phyloP scores from a whole-genome alignment of 2,329 filamentous ascomycete species.

The Waltergamsia citrina region DNA sequence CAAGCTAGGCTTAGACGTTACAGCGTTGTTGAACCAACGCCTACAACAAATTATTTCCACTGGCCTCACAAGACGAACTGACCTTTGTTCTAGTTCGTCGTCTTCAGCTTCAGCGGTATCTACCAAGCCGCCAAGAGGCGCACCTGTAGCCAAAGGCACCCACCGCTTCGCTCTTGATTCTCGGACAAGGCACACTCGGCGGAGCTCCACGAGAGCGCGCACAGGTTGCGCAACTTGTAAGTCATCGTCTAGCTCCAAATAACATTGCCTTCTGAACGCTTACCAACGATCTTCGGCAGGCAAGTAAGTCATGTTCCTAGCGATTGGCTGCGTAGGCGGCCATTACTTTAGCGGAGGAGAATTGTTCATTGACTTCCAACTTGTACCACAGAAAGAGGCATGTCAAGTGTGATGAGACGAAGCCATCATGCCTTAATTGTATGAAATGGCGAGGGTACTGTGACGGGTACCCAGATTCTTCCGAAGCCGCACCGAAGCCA shows the following conservation, averaged over 20 bases:
- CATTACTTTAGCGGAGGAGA: background rate
- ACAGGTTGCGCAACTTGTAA: slow-evolving; percentile 27
- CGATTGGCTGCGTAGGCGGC: background rate
- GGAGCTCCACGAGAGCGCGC: slow-evolving; percentile 25
- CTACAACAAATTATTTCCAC: too few species aligned
- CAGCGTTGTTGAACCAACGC: background rate
- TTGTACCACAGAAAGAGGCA: slow-evolving; percentile 24
- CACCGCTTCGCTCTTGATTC: slow-evolving; percentile 28
- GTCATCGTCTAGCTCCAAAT: slow-evolving; percentile 6
- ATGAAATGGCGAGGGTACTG: slow-evolving; percentile 30
- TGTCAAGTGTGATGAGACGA: slow-evolving; percentile 31
- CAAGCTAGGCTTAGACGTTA: too few species aligned
- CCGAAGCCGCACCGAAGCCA: slow-evolving; percentile 5
- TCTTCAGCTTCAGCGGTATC: slow-evolving; percentile 7
- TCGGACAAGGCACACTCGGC: slow-evolving; percentile 24
- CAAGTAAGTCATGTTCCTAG: slow-evolving; percentile 8
- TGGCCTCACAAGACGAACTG: background rate
- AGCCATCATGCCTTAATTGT: slow-evolving; percentile 29
- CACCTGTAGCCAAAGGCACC: slow-evolving; percentile 15
- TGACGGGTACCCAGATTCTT: slow-evolving; percentile 19
- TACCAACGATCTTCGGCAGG: slow-evolving; percentile 4
- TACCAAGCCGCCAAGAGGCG: slow-evolving; percentile 8
- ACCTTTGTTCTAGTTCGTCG: too few species aligned
- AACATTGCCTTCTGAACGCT: background rate
- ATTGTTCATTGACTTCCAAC: background rate